Base-by-base conservation (phyloP, 2,329 filamentous ascomycete species). In the Ophiosphaerella narmari region DNA sequence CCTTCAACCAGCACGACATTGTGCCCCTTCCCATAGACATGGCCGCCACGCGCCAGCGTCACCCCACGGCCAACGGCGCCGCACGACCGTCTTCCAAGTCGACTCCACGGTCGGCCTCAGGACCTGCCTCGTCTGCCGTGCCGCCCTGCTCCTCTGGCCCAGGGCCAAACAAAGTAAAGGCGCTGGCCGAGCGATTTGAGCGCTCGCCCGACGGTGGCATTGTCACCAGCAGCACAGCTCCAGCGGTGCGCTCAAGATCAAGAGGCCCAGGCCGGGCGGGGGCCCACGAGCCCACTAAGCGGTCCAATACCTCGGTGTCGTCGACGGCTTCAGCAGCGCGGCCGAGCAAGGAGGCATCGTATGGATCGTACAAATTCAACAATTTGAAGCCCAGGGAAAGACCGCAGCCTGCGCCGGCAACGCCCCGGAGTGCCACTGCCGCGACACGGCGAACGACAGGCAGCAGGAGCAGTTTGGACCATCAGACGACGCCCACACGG, bases 131-230 rank as follows among this genome's bases (percentile, higher is more conserved):
- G 23, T 65, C 67, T 12, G 49, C 62, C 0, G 44, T 58, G 37
- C 50, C 67, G 5, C 44, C 59, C 24, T 43, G 60, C 60, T 42
- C 63, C 33, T 51, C 58, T 50, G 44, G 67, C 38, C 40, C 58
- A n/a, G 41, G 55, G 32, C 52, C 67, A 53, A 48, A 67, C 67
- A 69, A 70, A 23, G 72, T 74, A 35, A 71, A 59, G 55, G 70
- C 64, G 33, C 65, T 74, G 37, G 70, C 71, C 1, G 66, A 72
- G 52, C 60, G 68, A 23, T 74, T 74, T 52, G 70, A 73, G 50
- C 68, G 68, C 16, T 61, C 69, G 12, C 55, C 68, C 16, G 62
- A 63, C 16, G 62, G 65, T 13, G 51, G 57, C 50, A 59, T 62
- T n/a, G 26, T 29, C 11, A 46, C 55, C 13, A 59, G 63, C 18